These are phyloP conservation scores for Sechiopsis laciniata DNA, from an alignment of 306 rosid species.

Conservation along the genomic window DNA sequence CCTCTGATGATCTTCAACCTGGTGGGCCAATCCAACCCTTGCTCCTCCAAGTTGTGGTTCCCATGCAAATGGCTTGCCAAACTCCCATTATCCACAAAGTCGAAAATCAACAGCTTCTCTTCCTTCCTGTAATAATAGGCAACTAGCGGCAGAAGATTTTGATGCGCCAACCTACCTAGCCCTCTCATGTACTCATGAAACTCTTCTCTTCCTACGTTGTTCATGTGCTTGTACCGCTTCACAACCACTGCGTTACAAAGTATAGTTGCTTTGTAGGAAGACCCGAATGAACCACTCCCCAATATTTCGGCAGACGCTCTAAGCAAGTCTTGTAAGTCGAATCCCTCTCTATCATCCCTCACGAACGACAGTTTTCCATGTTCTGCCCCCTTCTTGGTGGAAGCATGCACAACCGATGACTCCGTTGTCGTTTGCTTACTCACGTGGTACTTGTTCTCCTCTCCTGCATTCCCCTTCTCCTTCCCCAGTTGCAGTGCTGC, in stretches of 20 bases:
- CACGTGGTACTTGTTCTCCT: slow-evolving; percentile 15
- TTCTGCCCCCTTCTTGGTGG: slow-evolving; percentile 41
- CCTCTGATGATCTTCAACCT: slow-evolving; percentile 80
- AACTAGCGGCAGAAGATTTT: slow-evolving; percentile 63
- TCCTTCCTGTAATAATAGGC: slow-evolving; percentile 73
- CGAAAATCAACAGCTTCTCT: slow-evolving; percentile 73
- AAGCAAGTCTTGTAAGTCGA: slow-evolving; percentile 68
- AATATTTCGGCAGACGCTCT: slow-evolving; percentile 76
- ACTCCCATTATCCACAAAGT: slow-evolving; percentile 59
- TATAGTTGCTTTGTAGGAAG: slow-evolving; percentile 75
- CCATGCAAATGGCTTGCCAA: slow-evolving; percentile 84
- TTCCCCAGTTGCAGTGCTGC: neutral
- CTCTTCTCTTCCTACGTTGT: slow-evolving; percentile 64
- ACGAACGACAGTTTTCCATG: slow-evolving; percentile 54
- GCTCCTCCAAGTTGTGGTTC: slow-evolving; percentile 46
- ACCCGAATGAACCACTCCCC: slow-evolving; percentile 81
- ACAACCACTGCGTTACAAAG: slow-evolving; percentile 53
- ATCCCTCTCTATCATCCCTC: slow-evolving; percentile 40
- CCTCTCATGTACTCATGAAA: slow-evolving; percentile 82
- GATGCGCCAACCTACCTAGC: slow-evolving; percentile 56
- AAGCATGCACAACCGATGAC: neutral
- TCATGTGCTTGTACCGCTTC: slow-evolving; percentile 86
- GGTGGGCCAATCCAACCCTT: slow-evolving; percentile 66
- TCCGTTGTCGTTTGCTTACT: neutral
- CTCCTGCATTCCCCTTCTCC: neutral